Conservation (phyloP, 2,329 filamentous ascomycete species). For the Thelonectria discophora region DNA sequence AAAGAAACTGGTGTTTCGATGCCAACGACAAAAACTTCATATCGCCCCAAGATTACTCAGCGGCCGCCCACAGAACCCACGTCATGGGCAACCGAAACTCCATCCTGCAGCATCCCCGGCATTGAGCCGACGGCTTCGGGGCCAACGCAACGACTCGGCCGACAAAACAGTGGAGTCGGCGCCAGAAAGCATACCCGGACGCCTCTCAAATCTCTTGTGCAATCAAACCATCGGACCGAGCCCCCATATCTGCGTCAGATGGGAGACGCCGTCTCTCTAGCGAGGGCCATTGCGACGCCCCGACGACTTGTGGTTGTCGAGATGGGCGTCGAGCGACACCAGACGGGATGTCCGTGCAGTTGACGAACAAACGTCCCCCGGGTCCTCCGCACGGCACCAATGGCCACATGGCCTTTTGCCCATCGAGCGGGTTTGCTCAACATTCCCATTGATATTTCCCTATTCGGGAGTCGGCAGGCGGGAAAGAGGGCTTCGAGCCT, state of each 20-base stretch:
- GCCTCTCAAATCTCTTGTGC: slow-evolving; percentile 21
- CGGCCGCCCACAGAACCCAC: slow-evolving; percentile 2
- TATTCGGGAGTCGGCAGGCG: neutral
- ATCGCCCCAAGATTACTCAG: slow-evolving; percentile 11
- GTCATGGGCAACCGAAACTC: neutral
- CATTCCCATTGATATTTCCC: neutral
- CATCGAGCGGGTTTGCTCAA: neutral
- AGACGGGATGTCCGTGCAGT: neutral
- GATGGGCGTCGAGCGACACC: neutral
- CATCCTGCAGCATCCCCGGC: neutral
- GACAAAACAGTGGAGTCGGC: slow-evolving; percentile 9
- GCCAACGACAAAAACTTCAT: slow-evolving; percentile 5
- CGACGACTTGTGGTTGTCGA: slow-evolving; percentile 22
- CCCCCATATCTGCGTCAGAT: slow-evolving; percentile 9
- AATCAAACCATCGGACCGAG: slow-evolving; percentile 20
- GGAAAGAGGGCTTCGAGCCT: neutral
- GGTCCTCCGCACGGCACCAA: neutral
- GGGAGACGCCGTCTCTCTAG: slow-evolving; percentile 12
- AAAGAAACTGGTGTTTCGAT: neutral
- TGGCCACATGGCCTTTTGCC: neutral
- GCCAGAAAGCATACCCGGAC: slow-evolving; percentile 11
- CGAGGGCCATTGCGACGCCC: slow-evolving; percentile 26
- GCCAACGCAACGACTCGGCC: slow-evolving; percentile 17
- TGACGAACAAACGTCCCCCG: neutral
- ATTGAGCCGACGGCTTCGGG: neutral